Evolutionary conservation across 176 grass and related monocot species (phyloP).

Genomic region (Oryza glumipatula): DNA sequence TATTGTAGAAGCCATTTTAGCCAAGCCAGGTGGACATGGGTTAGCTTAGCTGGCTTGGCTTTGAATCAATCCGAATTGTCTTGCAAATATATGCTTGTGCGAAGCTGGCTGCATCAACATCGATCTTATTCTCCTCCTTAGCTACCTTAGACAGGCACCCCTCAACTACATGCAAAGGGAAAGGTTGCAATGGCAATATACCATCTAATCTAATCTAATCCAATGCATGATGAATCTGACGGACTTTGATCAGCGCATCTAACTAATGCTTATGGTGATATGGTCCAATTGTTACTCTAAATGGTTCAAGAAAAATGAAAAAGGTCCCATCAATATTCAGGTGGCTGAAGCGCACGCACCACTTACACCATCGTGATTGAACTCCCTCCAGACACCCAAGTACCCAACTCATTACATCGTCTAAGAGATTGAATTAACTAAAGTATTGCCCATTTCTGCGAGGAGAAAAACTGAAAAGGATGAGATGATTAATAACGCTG

Average conservation of each 20-base stretch:
- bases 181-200: neutral
- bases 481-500: neutral
- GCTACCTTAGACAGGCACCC: conserved; percentile 25
- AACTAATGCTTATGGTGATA: neutral
- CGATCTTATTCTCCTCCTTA: conserved; percentile 8
- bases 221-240: neutral
- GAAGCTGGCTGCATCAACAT: neutral
- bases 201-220: conserved; percentile 8
- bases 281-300: neutral
- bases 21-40: conserved; percentile 14
- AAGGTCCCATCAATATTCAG: neutral
- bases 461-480: neutral
- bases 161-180: conserved; percentile 22
- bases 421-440: neutral
- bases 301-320: neutral
- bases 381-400: neutral
- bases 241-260: neutral
- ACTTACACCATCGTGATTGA: neutral
- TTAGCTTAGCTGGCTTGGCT: conserved; percentile 35
- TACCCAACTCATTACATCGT: neutral
- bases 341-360: conserved; percentile 34
- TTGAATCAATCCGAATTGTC: conserved; percentile 33
- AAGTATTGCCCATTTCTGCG: neutral
- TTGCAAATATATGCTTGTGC: neutral
- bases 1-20: neutral